Percentiles rank a stretch among this genome's conserved stretches.
Evolutionary conservation across 805 yeast genomes (phyloP).

Genomic region (Candida adriatica): DNA sequence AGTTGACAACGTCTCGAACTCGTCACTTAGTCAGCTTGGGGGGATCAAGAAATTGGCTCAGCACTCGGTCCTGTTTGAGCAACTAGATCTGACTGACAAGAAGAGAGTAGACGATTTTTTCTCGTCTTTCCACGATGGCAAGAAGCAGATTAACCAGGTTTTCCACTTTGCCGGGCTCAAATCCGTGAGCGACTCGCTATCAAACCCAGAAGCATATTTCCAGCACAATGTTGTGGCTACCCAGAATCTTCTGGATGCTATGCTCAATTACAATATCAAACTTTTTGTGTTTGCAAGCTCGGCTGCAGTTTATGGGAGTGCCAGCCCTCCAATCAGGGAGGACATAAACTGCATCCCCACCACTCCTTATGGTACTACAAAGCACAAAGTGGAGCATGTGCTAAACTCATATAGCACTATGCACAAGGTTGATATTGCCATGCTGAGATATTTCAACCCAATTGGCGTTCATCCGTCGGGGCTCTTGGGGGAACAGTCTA

Average conservation of each 20-base stretch:
- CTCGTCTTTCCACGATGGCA: conserved; percentile 6
- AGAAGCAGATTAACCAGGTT: conserved; percentile 9
- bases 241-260: conserved; percentile 45
- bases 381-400: conserved; percentile 52
- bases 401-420: conserved; percentile 28
- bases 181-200: conserved; percentile 74
- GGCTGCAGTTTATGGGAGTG: conserved; percentile 83
- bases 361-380: conserved; percentile 74
- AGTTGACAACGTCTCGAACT: conserved; percentile 62
- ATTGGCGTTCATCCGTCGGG: conserved; percentile 86
- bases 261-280: conserved; percentile 34
- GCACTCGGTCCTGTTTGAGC: conserved; percentile 41
- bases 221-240: conserved; percentile 65
- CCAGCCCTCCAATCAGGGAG: conserved; percentile 52
- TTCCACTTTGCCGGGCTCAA: conserved; percentile 79
- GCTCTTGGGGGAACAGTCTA: conserved; percentile 75
- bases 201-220: conserved; percentile 62
- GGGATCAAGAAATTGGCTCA: conserved; percentile 38
- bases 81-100: conserved; percentile 7
- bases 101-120: conserved; percentile 4
- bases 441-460: conserved; percentile 75
- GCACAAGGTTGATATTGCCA: conserved; percentile 42
- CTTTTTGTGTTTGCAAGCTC: conserved; percentile 68
- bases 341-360: conserved; percentile 57
- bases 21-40: conserved; percentile 52